Evolutionary conservation across 495 filamentous ascomycete genomes (phyloP), one percentile per base, ranked within the genome.

Genomic region (Trypethelium eluteriae): DNA sequence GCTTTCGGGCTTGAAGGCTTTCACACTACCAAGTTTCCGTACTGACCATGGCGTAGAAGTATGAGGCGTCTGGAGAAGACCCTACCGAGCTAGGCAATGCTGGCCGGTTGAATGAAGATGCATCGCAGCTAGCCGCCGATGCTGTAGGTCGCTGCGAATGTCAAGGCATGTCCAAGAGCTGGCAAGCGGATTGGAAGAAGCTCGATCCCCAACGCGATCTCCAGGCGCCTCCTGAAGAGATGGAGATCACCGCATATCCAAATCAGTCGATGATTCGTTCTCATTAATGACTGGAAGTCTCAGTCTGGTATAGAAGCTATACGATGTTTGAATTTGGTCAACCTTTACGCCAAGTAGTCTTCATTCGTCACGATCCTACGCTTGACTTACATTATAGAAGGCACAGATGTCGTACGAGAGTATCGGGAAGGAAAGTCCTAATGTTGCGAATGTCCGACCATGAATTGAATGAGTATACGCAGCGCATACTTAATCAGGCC

Each of bases 321-420:
- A 61, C 35, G 25, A 61, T 61, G 56, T 61, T 38, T 2, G 56
- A 25, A 61, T 38, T 61, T 61, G 25, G 1, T 7, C 41, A 7
- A 44, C 41, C 41, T 44, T 44, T 63, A 63, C 62, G 62, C 62
- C n/a, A 63, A 39, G 38, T 63, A 63, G 39, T 18, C 38, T 39
- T 63, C 62, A 34, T 63, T 35, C 10, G 62, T 63, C 62, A 53
- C 11, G 49, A 18, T 44, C 12, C 12, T 16, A 41, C 14, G 46
- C 14, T 53, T 44, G 32, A 18, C 62, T n/a, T n/a, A 49, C 3
- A 41, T 64, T 39, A 11, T 53, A 47, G 25, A 64, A 64, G 7
- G 38, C 62, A 34, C 62, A 64, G 32, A 38, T 11, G 39, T 47
- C 62, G 14, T 64, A 38, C 12, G 38, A 25, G 4, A 46, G 11